Percentiles rank a stretch among this genome's conserved stretches.
phyloP scores from a whole-genome alignment of 441 rosid genomes.

The Corymbia calophylla region DNA sequence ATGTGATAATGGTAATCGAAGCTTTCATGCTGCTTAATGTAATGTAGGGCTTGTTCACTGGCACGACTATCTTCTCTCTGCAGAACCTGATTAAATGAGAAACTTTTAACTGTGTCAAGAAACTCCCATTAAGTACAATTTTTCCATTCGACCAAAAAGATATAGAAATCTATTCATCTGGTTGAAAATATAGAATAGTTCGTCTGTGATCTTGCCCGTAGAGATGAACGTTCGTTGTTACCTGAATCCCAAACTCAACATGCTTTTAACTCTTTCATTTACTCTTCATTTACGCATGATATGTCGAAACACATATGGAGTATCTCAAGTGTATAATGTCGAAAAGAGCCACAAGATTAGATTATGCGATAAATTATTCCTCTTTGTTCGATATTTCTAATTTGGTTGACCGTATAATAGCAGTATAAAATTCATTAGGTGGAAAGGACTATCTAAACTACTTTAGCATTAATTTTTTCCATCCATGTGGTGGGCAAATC shows the following conservation, averaged over 20 bases:
- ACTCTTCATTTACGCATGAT: not conserved
- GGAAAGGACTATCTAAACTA: not conserved
- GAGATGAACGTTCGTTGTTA: not conserved
- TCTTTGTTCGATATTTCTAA: not conserved
- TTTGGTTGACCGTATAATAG: not conserved
- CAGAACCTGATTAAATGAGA: not conserved
- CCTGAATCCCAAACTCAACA: not conserved
- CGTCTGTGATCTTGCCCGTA: not conserved
- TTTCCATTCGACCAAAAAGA: not conserved
- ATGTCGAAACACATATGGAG: not conserved
- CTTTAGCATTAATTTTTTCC: not conserved
- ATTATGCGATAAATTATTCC: not conserved
- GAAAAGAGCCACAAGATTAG: not conserved
- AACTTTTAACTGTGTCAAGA: not conserved
- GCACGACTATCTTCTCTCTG: conserved; percentile 64
- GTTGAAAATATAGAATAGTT: not conserved
- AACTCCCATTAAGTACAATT: not conserved
- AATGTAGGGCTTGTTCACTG: conserved; percentile 60
- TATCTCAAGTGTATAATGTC: not conserved
- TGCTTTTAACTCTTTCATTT: not conserved
- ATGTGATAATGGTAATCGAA: conserved; percentile 34
- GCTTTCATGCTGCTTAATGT: conserved; percentile 57
- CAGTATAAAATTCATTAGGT: not conserved
- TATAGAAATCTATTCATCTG: not conserved
- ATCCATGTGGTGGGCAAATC: not conserved